These are phyloP conservation scores for Schizopora paradoxa DNA, from an alignment of 1,284 basidiomycete species.

Conservation along the genomic window DNA sequence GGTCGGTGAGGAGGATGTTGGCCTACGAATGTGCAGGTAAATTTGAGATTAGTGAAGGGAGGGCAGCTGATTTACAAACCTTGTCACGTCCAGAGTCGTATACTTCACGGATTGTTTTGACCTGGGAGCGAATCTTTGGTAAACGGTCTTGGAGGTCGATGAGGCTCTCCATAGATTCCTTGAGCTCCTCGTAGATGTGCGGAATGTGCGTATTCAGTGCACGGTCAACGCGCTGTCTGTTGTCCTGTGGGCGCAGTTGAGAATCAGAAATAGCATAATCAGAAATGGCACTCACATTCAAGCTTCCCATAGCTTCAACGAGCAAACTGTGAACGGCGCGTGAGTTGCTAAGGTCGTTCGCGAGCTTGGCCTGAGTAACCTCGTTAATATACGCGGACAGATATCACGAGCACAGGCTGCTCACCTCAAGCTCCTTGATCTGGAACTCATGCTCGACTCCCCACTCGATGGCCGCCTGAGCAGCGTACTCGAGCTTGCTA, in stretches of 20 bases:
- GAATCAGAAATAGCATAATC: neutral
- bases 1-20: constrained; percentile 48
- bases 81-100: constrained; percentile 68
- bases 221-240: constrained; percentile 48
- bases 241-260: constrained; percentile 39
- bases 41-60: constrained; percentile 7
- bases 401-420: constrained; percentile 15
- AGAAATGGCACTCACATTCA: constrained; percentile 42
- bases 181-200: constrained; percentile 50
- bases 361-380: constrained; percentile 46
- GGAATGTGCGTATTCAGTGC: constrained; percentile 55
- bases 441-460: constrained; percentile 52
- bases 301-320: constrained; percentile 49
- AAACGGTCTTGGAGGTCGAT: constrained; percentile 46
- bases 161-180: constrained; percentile 49
- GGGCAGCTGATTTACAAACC: constrained; percentile 32
- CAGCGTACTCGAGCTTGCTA: constrained; percentile 12
- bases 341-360: constrained; percentile 65
- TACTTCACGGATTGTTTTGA: constrained; percentile 49
- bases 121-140: constrained; percentile 53
- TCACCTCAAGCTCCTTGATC: constrained; percentile 67
- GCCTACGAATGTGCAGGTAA: constrained; percentile 37
- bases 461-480: constrained; percentile 42
- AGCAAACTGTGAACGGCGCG: constrained; percentile 62
- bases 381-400: constrained; percentile 7